Conservation (phyloP, 2,329 filamentous ascomycete species). For the Lachnellula arida region DNA sequence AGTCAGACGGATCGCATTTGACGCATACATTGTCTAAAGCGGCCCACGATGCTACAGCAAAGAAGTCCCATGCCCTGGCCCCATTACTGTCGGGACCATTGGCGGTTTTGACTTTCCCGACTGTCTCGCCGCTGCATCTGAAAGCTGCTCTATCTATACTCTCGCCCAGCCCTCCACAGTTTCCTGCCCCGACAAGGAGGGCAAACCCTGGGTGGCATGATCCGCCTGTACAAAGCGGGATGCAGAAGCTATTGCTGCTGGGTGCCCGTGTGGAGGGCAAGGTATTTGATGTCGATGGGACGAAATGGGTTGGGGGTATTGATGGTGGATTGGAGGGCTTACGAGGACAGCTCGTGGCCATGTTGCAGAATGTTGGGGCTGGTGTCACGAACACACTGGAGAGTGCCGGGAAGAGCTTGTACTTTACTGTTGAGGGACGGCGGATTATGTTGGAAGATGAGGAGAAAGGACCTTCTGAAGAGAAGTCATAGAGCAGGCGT, state of each 20-base stretch:
- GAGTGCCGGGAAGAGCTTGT: slow-evolving; percentile 73
- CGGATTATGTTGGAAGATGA: slow-evolving; percentile 78
- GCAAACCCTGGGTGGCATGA: slow-evolving; percentile 81
- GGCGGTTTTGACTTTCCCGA: slow-evolving; percentile 73
- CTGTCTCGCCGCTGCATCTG: slow-evolving; percentile 78
- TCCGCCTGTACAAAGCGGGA: slow-evolving; percentile 67
- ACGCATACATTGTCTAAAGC: slow-evolving; percentile 54
- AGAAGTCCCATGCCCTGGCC: slow-evolving; percentile 57
- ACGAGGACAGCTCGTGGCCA: slow-evolving; percentile 71
- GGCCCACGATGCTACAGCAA: slow-evolving; percentile 34
- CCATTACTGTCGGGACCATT: slow-evolving; percentile 79
- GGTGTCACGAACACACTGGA: slow-evolving; percentile 76
- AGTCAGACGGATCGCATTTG: slow-evolving; percentile 30
- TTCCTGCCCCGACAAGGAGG: slow-evolving; percentile 72
- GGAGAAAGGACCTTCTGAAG: slow-evolving; percentile 22
- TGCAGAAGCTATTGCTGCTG: slow-evolving; percentile 83
- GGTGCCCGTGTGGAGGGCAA: slow-evolving; percentile 81
- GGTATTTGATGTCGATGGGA: slow-evolving; percentile 35
- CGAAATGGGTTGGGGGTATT: slow-evolving; percentile 70
- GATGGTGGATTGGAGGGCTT: slow-evolving; percentile 76
- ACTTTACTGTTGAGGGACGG: slow-evolving; percentile 81
- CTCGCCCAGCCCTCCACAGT: slow-evolving; percentile 63
- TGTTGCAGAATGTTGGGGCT: slow-evolving; percentile 77
- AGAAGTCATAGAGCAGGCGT: slow-evolving; percentile 6
- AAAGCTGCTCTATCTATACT: slow-evolving; percentile 77